A percentile compares a stretch with the other conserved stretches of the same genome.
These are phyloP conservation scores for Aeminium ludgeri DNA, from an alignment of 495 filamentous ascomycete species.

Conservation along the genomic window DNA sequence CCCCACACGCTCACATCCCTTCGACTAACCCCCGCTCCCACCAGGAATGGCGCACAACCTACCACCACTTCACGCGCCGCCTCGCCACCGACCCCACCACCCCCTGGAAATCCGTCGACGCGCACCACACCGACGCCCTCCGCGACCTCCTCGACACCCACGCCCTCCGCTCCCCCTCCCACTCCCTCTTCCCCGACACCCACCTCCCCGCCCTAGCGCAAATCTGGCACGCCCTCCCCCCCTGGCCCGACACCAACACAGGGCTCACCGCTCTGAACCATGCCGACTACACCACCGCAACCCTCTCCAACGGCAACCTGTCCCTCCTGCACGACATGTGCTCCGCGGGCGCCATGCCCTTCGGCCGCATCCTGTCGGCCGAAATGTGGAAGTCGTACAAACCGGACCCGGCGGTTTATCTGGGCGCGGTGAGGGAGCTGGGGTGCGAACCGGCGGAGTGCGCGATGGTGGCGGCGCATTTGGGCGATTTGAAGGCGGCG, in stretches of 20 bases:
- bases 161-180: constrained; percentile 10
- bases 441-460: constrained; percentile 43
- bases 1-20: constrained; percentile 26
- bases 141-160: constrained; percentile 26
- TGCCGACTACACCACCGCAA: constrained; percentile 39
- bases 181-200: constrained; percentile 38
- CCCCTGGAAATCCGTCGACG: constrained; percentile 33
- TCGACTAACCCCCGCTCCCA: constrained; percentile 37
- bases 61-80: constrained; percentile 40
- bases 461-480: constrained; percentile 64
- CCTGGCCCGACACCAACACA: constrained; percentile 46
- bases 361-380: constrained; percentile 42
- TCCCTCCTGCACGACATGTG: constrained; percentile 48
- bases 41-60: constrained; percentile 50
- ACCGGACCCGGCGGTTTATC: constrained; percentile 49
- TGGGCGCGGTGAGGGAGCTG: constrained; percentile 43
- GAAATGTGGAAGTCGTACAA: constrained; percentile 69
- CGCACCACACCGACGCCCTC: constrained; percentile 50
- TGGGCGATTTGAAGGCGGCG: constrained; percentile 50
- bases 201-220: constrained; percentile 41
- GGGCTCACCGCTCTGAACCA: constrained; percentile 42
- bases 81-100: constrained; percentile 28
- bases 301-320: constrained; percentile 60
- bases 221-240: constrained; percentile 53
- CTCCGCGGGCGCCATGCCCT: constrained; percentile 38